These are phyloP conservation scores for Cicer pinnatifidum DNA, from an alignment of 306 rosid species.

Conservation along the genomic window DNA sequence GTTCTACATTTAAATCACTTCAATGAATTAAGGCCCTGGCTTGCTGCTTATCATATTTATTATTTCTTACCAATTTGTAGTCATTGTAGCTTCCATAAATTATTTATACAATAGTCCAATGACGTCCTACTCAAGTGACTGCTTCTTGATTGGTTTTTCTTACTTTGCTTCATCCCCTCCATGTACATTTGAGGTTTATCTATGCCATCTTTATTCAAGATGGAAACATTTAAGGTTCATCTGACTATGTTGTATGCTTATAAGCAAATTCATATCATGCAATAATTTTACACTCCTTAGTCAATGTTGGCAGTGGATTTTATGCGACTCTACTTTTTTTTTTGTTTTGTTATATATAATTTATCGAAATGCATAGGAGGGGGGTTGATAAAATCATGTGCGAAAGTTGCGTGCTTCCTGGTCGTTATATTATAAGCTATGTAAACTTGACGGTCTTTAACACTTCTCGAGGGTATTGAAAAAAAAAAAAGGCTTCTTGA, in stretches of 20 bases:
- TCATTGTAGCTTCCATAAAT: conserved; percentile 42
- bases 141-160: conserved; percentile 39
- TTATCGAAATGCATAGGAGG: not conserved
- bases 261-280: conserved; percentile 19
- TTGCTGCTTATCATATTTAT: conserved; percentile 45
- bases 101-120: conserved; percentile 38
- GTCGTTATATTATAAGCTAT: too few species aligned
- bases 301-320: conserved; percentile 2
- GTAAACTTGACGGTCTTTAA: too few species aligned
- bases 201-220: conserved; percentile 24
- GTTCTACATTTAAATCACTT: conserved; percentile 31
- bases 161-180: conserved; percentile 23
- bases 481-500: too few species aligned
- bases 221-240: conserved; percentile 29
- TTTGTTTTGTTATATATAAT: not conserved
- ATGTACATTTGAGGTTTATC: conserved; percentile 46
- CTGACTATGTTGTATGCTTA: conserved; percentile 34
- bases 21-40: conserved; percentile 40
- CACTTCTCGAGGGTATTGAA: too few species aligned
- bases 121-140: conserved; percentile 38
- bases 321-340: not conserved
- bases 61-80: conserved; percentile 45
- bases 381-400: not conserved
- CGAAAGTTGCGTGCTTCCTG: not conserved
- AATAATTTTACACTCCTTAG: not conserved